A percentile compares a stretch with the other conserved stretches of the same genome.
These are phyloP conservation scores for Trypanosoma rangeli DNA, from an alignment of 208 protist genomes.

Conservation along the genomic window DNA sequence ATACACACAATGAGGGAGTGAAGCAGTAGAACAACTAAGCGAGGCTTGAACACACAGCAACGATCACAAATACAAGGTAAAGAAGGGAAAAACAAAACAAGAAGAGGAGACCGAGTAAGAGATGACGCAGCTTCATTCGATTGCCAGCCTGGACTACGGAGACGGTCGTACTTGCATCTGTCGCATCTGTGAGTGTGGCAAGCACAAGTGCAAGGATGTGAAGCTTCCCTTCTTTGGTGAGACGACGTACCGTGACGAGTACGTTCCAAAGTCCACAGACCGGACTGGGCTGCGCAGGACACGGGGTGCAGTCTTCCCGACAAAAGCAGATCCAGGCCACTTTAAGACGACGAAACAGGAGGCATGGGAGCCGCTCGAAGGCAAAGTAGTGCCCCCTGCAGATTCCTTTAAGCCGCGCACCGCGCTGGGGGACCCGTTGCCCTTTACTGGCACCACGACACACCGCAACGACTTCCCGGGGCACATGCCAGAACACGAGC, in stretches of 20 bases:
- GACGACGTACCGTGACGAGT: slow-evolving; percentile 87
- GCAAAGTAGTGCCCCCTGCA: slow-evolving; percentile 71
- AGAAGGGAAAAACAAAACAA: slow-evolving; percentile 8
- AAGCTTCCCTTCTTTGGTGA: slow-evolving; percentile 82
- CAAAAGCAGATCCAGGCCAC: slow-evolving; percentile 81
- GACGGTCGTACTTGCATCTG: slow-evolving; percentile 88
- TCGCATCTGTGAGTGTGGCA: slow-evolving; percentile 86
- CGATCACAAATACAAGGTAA: slow-evolving; percentile 4
- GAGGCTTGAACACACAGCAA: background rate
- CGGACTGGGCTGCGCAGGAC: slow-evolving; percentile 42
- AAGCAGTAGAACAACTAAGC: background rate
- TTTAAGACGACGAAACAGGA: slow-evolving; percentile 90
- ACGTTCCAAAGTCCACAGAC: slow-evolving; percentile 75
- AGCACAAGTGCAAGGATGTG: slow-evolving; percentile 79
- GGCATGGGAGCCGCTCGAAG: slow-evolving; percentile 76
- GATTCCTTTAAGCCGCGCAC: slow-evolving; percentile 86
- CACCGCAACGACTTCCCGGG: slow-evolving; percentile 89
- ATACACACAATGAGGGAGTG: background rate
- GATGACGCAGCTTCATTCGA: slow-evolving; percentile 87
- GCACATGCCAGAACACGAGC: slow-evolving; percentile 77
- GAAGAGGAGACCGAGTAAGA: slow-evolving; percentile 10
- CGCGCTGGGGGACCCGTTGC: slow-evolving; percentile 47
- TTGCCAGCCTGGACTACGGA: slow-evolving; percentile 88
- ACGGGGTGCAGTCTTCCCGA: slow-evolving; percentile 54
- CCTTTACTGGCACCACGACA: slow-evolving; percentile 83